Evolutionary conservation across 345 rosid species (phyloP), one percentile per base, ranked within the genome.

Genomic region (Gossypium rotundifolium): DNA sequence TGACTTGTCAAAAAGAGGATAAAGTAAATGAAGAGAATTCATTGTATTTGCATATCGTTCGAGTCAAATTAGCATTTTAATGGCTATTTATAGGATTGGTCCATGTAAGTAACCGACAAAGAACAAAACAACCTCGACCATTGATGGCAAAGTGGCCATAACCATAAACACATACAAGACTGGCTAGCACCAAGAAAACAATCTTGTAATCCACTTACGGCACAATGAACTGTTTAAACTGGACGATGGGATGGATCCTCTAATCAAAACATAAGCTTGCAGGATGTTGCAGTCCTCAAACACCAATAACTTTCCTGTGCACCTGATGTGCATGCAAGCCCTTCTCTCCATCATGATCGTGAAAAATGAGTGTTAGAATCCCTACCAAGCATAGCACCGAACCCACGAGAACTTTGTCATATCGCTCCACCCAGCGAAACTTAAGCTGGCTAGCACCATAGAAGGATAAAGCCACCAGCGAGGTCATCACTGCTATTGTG

Each of bases 401-500:
- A 74, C 99, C 99, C 55, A 96, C 96, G 17, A 96, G 92, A 74
- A 93, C 92, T 75, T 96, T 96, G 90, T 96, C 99, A 33, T 91
- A 93, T 33, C 87, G 86, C 80, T 95, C 98, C 81, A 93, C 96
- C 99, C 99, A 95, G 68, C 89, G 98, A 77, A 95, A 95, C 81
- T 95, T 95, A 29, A 95, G 82, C 85, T 95, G 97, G 82, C 99
- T 90, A 22, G 99, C 99, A 72, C 99, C 99, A 13, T 93, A 95
- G 86, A 91, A 95, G 2, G 99, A 93, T 64, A 93, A 82, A 73
- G 99, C 99, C 84, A 95, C 99, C 72, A 95, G 80, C 0, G 97
- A 95, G 61, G 97, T 93, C 99, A 95, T 95, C 80, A 95, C 99
- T 45, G 89, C 79, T 72, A 93, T 85, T 40, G 99, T 91, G 83